Base-by-base conservation (phyloP, 805 yeast species). In the Tetrapisispora arboricola region DNA sequence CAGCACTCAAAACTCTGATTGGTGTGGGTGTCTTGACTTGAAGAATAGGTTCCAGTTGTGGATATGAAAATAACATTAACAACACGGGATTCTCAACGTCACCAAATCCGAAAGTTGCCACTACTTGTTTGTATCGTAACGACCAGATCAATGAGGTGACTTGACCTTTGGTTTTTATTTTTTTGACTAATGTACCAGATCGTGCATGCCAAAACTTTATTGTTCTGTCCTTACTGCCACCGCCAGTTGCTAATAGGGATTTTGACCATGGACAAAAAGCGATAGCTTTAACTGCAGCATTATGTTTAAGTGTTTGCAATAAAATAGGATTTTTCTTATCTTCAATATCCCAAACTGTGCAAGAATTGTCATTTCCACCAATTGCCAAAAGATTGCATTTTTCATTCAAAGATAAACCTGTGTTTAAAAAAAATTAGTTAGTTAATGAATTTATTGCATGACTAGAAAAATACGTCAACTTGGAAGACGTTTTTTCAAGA, bases 231-330 rank as follows among this genome's bases (percentile, higher is more conserved):
- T 76, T 78, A 17, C 80, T 75, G 0, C 96, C 96, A 3, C 92
- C 96, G 0, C 96, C 96, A 0, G 96, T 86, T 1, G 90, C 96
- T 27, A 88, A 58, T 8, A 88, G 61, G 2, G 81, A 70, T 12
- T 76, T 76, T 16, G 85, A 71, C 96, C 96, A 87, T 0, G 96
- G 96, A 55, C 96, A 88, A 51, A 75, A 88, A 3, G 90, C 82
- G 34, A 88, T 66, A 0, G 95, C 96, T 51, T 87, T 87, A 0
- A 88, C 88, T 0, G 96, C 96, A 1, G 95, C 94, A 2, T 67
- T 64, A 53, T 88, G 96, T 1, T 70, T 74, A 39, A 87, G 64
- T 9, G 60, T 55, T 53, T 69, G 75, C 44, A 64, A 60, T 36
- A 73, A 50, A 18, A 41, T 51, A 9, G 90, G 82, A 0, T 54